phyloP scores from a whole-genome alignment of 352 stramenopile genomes.

The Lagenidium sp. region DNA sequence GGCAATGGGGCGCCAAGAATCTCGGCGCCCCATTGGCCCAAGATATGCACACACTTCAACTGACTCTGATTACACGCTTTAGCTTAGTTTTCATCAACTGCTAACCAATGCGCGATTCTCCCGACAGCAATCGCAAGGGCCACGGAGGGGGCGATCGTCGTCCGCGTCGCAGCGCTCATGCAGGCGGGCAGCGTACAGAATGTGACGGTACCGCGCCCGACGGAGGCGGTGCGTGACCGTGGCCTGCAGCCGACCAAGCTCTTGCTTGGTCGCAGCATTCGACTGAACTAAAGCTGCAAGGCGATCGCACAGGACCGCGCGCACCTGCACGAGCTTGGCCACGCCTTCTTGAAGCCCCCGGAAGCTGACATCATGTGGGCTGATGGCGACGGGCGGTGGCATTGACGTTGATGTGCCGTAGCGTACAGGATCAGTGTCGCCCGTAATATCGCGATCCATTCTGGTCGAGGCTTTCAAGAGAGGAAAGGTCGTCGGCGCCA shows the following conservation, averaged over 20 bases:
- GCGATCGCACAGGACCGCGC: background rate
- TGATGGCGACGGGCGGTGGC: background rate
- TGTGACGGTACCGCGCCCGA: conserved; percentile 7
- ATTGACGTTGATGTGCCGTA: background rate
- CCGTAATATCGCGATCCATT: background rate
- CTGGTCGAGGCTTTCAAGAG: background rate
- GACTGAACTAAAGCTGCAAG: background rate
- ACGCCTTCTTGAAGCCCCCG: conserved; percentile 3
- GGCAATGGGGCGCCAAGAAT: background rate
- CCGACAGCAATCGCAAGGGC: background rate
- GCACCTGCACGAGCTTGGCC: background rate
- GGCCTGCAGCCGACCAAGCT: conserved; percentile 4
- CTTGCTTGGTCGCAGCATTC: background rate
- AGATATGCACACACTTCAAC: background rate
- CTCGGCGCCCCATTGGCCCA: background rate
- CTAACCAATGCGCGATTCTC: background rate
- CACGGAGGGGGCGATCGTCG: background rate
- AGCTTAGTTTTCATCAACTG: too few species aligned
- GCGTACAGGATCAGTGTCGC: background rate
- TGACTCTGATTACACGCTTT: background rate
- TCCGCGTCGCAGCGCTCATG: conserved; percentile 8
- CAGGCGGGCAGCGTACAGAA: conserved; percentile 5
- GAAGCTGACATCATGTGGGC: background rate
- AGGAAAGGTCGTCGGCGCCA: background rate
- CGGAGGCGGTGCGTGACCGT: conserved; percentile 2